These are phyloP conservation scores for Rhododendron kiyosumense DNA, from an alignment of 148 eudicot species.

Conservation along the genomic window DNA sequence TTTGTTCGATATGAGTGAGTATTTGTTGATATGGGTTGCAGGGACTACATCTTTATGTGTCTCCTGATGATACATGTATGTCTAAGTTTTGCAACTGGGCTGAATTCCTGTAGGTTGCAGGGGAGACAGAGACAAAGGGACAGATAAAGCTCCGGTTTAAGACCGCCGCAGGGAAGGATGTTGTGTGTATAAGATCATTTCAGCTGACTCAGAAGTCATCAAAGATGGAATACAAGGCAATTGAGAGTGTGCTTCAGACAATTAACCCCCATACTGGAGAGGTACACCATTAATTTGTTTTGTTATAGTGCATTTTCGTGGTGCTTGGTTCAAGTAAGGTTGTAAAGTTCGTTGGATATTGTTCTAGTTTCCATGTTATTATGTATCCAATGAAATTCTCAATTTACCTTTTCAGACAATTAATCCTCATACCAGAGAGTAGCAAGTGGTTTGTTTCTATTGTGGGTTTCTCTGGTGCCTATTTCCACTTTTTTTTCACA, in stretches of 20 bases:
- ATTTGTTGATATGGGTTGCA: background rate
- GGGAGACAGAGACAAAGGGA: slow-evolving; percentile 97
- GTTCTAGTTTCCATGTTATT: background rate
- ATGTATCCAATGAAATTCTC: background rate
- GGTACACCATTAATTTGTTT: slow-evolving; percentile 32
- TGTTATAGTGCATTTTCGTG: background rate
- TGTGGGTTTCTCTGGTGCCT: background rate
- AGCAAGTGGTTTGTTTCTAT: background rate
- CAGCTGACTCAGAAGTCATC: slow-evolving; percentile 92
- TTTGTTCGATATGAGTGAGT: background rate
- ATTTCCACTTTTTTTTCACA: background rate
- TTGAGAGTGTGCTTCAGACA: slow-evolving; percentile 97
- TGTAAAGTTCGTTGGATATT: background rate
- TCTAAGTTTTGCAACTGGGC: background rate
- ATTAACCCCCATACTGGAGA: slow-evolving; percentile 95
- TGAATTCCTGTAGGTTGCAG: slow-evolving; percentile 65
- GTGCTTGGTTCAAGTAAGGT: background rate
- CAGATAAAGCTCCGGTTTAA: slow-evolving; percentile 95
- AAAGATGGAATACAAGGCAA: slow-evolving; percentile 96
- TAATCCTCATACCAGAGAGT: background rate
- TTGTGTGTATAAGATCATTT: slow-evolving; percentile 94
- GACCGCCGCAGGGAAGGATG: slow-evolving; percentile 95
- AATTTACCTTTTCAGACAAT: background rate
- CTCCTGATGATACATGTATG: background rate
- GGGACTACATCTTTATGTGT: background rate